Evolutionary conservation across 805 yeast species (phyloP), one percentile per base, ranked within the genome.

Genomic region (Lachancea quebecensis): DNA sequence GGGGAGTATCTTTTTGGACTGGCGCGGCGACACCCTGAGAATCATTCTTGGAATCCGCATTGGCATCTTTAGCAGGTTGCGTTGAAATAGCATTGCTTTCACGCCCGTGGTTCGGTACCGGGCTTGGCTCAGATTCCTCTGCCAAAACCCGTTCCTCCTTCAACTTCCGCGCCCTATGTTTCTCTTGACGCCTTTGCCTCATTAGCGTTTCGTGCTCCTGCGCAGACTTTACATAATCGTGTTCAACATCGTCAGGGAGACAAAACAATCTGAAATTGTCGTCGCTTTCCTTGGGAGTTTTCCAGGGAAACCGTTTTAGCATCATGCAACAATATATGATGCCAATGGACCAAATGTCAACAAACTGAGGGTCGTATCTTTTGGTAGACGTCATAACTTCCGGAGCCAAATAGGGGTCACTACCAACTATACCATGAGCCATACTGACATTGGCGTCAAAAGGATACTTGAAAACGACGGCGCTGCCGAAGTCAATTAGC

Each of bases 321-420:
- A 87, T 82, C 91, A 85, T 85, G 66, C 95, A 85, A 65, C 95
- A 85, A 59, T 81, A 85, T 25, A 85, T 85, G 31, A 85, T 85
- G 16, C 87, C 95, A 39, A 84, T 71, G 5, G 93, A 84, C 95
- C 95, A 85, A 29, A 85, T 74, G 65, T 85, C 95, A 27, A 83
- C 89, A 32, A 78, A 77, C 59, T 80, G 81, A 10, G 95, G 90
- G 61, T 85, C 88, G 59, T 84, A 85, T 28, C 74, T 73, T 37
- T 60, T 61, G 2, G 66, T 58, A 2, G 74, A 68, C 2, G 70
- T 60, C 43, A 82, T 68, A 14, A 84, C 90, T 64, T 85, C 95
- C 0, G 95, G 95, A 1, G 93, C 93, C 54, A 85, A 71, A 61
- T 85, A 85, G 10, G 95, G 95, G 65, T 85, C 95, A 12, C 87